A percentile compares a stretch with the other conserved stretches of the same genome.
Evolutionary conservation across 2,329 filamentous ascomycete species (phyloP).

Genomic region (Thielaviopsis punctulata): DNA sequence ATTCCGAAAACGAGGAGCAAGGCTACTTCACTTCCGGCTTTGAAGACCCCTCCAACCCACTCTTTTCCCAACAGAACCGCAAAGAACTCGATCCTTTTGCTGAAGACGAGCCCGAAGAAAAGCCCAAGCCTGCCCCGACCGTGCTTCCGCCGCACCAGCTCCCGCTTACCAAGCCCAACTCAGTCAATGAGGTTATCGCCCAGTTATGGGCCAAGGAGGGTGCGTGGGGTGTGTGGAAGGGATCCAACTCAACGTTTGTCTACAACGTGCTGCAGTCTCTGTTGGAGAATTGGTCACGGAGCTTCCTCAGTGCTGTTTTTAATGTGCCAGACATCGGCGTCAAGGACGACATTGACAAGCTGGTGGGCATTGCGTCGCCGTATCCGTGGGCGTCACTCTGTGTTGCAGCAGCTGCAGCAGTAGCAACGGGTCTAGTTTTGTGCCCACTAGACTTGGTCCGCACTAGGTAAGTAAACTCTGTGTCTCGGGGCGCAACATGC

Average conservation of each 20-base stretch:
- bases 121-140: constrained; percentile 15
- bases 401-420: constrained; percentile 47
- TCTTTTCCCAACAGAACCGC: constrained; percentile 5
- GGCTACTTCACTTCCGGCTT: constrained; percentile 63
- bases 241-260: constrained; percentile 79
- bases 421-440: constrained; percentile 62
- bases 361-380: constrained; percentile 55
- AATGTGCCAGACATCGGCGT: constrained; percentile 74
- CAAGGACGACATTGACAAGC: constrained; percentile 58
- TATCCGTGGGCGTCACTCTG: constrained; percentile 68
- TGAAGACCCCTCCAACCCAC: constrained; percentile 33
- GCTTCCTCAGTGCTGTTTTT: constrained; percentile 74
- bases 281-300: constrained; percentile 81
- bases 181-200: constrained; percentile 69
- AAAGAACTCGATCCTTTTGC: constrained; percentile 11
- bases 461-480: constrained; percentile 35
- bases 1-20: constrained; percentile 60
- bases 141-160: constrained; percentile 41
- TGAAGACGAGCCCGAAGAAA: constrained; percentile 6
- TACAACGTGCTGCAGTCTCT: constrained; percentile 77
- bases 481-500: too few species aligned
- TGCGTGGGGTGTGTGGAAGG: constrained; percentile 86
- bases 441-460: constrained; percentile 80
- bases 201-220: constrained; percentile 83
- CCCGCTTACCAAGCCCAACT: constrained; percentile 55